Percentiles rank a stretch among this genome's conserved stretches.
Evolutionary conservation across 2,329 filamentous ascomycete genomes (phyloP).

Genomic region (Colletotrichum lupini): DNA sequence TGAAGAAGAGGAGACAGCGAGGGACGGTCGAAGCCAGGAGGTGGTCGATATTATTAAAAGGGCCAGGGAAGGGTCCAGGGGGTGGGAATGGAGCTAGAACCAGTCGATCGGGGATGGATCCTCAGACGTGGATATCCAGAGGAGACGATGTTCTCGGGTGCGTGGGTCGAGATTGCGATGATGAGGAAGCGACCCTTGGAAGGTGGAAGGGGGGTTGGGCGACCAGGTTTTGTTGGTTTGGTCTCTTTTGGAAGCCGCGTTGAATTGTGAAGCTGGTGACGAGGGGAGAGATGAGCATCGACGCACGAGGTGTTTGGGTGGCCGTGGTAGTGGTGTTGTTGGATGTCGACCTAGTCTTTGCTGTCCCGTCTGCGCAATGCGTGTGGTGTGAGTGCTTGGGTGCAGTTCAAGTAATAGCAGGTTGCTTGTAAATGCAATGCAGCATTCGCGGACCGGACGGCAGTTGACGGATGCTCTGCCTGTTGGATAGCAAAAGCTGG

Average conservation of each 20-base stretch:
- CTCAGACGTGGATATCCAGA: constrained; percentile 32
- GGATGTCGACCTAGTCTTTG: neutral
- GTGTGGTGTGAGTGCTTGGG: neutral
- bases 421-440: neutral
- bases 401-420: neutral
- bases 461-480: constrained; percentile 15
- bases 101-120: constrained; percentile 39
- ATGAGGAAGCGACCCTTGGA: constrained; percentile 31
- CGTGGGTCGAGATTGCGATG: constrained; percentile 36
- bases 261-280: neutral
- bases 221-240: constrained; percentile 28
- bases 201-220: constrained; percentile 22
- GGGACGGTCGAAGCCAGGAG: constrained; percentile 41
- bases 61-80: constrained; percentile 37
- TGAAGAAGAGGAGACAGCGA: constrained; percentile 38
- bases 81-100: constrained; percentile 37
- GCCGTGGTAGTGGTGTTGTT: neutral
- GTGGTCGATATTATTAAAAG: constrained; percentile 41
- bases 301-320: neutral
- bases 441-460: constrained; percentile 12
- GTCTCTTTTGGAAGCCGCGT: constrained; percentile 5
- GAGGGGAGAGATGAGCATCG: constrained; percentile 1
- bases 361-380: constrained; percentile 1
- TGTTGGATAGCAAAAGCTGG: constrained; percentile 12
- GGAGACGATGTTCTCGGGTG: constrained; percentile 30